These are phyloP conservation scores for Macrophomina pseudophaseolina DNA, from an alignment of 2,329 filamentous ascomycete genomes.

Conservation along the genomic window DNA sequence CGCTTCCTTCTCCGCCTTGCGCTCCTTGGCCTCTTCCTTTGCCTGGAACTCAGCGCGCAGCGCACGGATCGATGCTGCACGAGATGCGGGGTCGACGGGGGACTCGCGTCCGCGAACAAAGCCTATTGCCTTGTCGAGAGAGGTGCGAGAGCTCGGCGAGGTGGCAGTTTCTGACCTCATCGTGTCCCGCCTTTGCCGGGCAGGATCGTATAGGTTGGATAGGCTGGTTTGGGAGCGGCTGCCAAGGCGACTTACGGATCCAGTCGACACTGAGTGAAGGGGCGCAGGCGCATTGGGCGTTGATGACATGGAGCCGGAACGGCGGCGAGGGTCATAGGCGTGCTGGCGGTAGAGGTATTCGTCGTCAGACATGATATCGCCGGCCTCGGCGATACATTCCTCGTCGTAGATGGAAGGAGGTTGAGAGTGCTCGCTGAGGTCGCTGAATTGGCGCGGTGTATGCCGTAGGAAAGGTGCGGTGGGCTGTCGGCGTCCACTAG, in stretches of 20 bases:
- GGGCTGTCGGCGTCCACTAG: slow-evolving; percentile 52
- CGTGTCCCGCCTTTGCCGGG: slow-evolving; percentile 55
- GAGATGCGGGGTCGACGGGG: slow-evolving; percentile 55
- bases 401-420: slow-evolving; percentile 56
- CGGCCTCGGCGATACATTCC: slow-evolving; percentile 50
- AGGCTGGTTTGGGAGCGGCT: slow-evolving; percentile 60
- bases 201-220: slow-evolving; percentile 51
- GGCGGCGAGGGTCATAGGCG: slow-evolving; percentile 46
- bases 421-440: slow-evolving; percentile 56
- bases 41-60: slow-evolving; percentile 63
- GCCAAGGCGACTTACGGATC: slow-evolving; percentile 52
- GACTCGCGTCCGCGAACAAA: slow-evolving; percentile 56
- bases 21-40: slow-evolving; percentile 62
- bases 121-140: slow-evolving; percentile 61
- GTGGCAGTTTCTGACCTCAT: slow-evolving; percentile 54
- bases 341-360: slow-evolving; percentile 47
- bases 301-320: slow-evolving; percentile 51
- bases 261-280: slow-evolving; percentile 41
- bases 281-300: slow-evolving; percentile 39
- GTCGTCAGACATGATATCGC: slow-evolving; percentile 54
- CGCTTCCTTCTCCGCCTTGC: slow-evolving; percentile 59
- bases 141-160: slow-evolving; percentile 60
- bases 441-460: slow-evolving; percentile 59
- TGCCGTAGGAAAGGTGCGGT: slow-evolving; percentile 62
- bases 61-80: slow-evolving; percentile 61